Conservation (phyloP, 176 grass and related monocot species). For the Cenchrus purpureus region DNA sequence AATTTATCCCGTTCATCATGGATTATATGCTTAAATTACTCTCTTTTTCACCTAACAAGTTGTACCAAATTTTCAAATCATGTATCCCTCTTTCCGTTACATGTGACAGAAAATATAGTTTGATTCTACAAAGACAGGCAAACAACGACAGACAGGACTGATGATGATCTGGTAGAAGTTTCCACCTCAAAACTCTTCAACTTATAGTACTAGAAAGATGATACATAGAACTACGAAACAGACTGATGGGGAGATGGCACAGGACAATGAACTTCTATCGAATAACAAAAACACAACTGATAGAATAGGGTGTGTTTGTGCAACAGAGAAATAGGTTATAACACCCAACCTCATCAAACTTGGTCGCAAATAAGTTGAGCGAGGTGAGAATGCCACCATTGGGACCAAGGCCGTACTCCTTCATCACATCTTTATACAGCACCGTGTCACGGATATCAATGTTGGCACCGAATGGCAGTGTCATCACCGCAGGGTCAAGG, state of each 20-base stretch:
- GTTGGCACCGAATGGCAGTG: slow-evolving; percentile 89
- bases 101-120: background rate
- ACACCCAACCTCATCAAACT: slow-evolving; percentile 73
- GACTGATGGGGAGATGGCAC: too few relatives aligned
- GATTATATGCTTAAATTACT: background rate
- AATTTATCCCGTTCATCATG: background rate
- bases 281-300: background rate
- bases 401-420: slow-evolving; percentile 89
- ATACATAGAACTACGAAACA: too few relatives aligned
- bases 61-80: background rate
- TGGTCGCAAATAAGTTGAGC: slow-evolving; percentile 85
- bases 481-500: slow-evolving; percentile 91
- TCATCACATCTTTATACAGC: slow-evolving; percentile 96
- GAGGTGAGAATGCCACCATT: slow-evolving; percentile 94
- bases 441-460: slow-evolving; percentile 95
- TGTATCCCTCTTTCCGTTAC: background rate
- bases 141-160: too few relatives aligned
- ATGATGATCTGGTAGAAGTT: too few relatives aligned
- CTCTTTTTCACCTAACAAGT: background rate
- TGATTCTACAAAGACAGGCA: background rate
- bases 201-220: too few relatives aligned
- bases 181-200: too few relatives aligned
- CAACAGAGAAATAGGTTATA: background rate
- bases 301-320: background rate
- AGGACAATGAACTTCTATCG: slow-evolving; percentile 34